Conservation (phyloP, 352 stramenopile genomes). For the Phytophthora litchii region DNA sequence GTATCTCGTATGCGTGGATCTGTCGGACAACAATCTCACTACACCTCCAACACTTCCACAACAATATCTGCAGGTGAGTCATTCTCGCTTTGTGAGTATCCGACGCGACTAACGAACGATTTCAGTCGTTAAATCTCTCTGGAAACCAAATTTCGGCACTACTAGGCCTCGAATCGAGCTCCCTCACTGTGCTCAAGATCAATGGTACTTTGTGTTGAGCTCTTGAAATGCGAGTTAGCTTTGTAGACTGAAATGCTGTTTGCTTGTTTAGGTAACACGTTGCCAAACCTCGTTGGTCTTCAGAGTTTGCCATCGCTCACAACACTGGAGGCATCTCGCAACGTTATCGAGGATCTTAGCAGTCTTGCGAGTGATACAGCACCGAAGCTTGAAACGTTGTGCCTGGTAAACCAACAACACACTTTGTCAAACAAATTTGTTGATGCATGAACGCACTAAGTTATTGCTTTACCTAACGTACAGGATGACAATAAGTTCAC, state of each 20-base stretch:
- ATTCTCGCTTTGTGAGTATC: background rate
- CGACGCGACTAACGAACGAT: background rate
- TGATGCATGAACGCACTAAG: background rate
- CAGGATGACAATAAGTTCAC: slow-evolving; percentile 79
- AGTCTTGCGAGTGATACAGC: slow-evolving; percentile 40
- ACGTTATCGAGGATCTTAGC: slow-evolving; percentile 54
- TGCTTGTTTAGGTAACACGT: slow-evolving; percentile 44
- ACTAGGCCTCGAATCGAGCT: slow-evolving; percentile 53
- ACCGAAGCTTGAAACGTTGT: slow-evolving; percentile 54
- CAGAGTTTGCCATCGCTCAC: slow-evolving; percentile 47
- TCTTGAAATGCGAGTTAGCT: slow-evolving; percentile 1
- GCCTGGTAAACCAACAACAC: slow-evolving; percentile 41
- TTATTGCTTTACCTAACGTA: background rate
- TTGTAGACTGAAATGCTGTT: background rate
- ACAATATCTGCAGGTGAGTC: slow-evolving; percentile 57
- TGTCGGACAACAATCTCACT: slow-evolving; percentile 62
- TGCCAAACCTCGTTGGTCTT: slow-evolving; percentile 59
- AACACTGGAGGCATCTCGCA: slow-evolving; percentile 63
- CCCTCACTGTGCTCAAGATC: slow-evolving; percentile 62
- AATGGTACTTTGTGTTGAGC: slow-evolving; percentile 40
- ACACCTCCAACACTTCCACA: slow-evolving; percentile 49
- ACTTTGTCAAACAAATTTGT: background rate
- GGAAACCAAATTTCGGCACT: slow-evolving; percentile 70
- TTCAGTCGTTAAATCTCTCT: slow-evolving; percentile 67
- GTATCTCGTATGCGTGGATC: slow-evolving; percentile 63